These are phyloP conservation scores for Ballota nigra DNA, from an alignment of 257 asterid genomes.

Conservation along the genomic window DNA sequence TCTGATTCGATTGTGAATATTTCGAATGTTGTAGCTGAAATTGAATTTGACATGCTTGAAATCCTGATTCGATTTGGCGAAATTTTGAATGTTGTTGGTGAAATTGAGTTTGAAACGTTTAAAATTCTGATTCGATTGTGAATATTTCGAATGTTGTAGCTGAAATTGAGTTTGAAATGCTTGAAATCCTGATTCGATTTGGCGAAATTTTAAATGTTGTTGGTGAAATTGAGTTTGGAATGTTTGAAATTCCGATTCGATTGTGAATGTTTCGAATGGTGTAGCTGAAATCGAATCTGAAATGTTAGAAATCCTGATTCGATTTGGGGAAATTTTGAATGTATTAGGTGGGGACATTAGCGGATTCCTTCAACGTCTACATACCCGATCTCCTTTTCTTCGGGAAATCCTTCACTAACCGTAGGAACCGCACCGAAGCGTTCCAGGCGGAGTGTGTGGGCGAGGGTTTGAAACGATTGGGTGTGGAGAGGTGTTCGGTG, in stretches of 20 bases:
- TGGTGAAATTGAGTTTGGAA: not conserved
- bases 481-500: constrained; percentile 51
- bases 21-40: no score
- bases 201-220: constrained; percentile 12
- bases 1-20: not conserved
- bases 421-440: constrained; percentile 38
- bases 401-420: constrained; percentile 46
- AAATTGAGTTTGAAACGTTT: no score
- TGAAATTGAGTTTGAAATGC: not conserved
- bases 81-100: not conserved
- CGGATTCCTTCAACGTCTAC: constrained; percentile 52
- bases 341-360: constrained; percentile 27
- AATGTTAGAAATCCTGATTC: not conserved
- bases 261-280: not conserved
- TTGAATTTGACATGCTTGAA: no score
- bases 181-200: not conserved
- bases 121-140: not conserved
- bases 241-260: not conserved
- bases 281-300: constrained; percentile 21
- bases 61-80: not conserved
- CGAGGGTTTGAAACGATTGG: constrained; percentile 52
- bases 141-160: constrained; percentile 1
- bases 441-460: constrained; percentile 63
- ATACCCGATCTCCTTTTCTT: constrained; percentile 69
- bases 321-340: not conserved